A percentile compares a stretch with the other conserved stretches of the same genome.
phyloP scores from a whole-genome alignment of 2,329 filamentous ascomycete genomes.

The Neonectria magnoliae region DNA sequence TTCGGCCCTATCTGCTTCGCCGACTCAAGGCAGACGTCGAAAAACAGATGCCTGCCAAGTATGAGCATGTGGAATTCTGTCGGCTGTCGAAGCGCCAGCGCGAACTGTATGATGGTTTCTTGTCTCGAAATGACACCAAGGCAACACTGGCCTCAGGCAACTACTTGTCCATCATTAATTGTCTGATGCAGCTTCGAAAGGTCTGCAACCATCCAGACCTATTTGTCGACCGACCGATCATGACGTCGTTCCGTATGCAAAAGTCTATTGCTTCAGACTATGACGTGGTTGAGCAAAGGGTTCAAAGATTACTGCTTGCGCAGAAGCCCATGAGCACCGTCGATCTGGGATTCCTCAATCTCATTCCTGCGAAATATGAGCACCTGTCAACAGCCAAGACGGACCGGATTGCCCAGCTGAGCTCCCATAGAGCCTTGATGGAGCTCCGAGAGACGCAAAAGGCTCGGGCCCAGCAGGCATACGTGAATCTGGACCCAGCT shows the following conservation, averaged over 20 bases:
- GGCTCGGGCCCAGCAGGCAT: conserved; percentile 64
- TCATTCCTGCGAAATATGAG: conserved; percentile 79
- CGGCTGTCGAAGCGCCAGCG: conserved; percentile 94
- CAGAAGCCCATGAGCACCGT: conserved; percentile 70
- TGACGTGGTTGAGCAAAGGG: conserved; percentile 74
- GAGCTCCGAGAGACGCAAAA: conserved; percentile 78
- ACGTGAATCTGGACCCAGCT: conserved; percentile 68
- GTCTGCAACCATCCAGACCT: conserved; percentile 99
- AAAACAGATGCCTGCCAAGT: conserved; percentile 98
- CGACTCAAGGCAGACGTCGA: conserved; percentile 96
- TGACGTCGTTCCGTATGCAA: conserved; percentile 94
- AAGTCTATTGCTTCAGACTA: conserved; percentile 81
- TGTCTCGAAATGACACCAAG: conserved; percentile 88
- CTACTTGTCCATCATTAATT: conserved; percentile 98
- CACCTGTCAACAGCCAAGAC: conserved; percentile 64
- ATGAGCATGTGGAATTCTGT: conserved; percentile 96
- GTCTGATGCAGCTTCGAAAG: conserved; percentile 95
- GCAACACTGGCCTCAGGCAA: conserved; percentile 92
- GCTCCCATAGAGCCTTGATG: conserved; percentile 74
- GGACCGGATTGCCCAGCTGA: conserved; percentile 70
- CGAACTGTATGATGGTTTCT: conserved; percentile 95
- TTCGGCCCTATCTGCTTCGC: conserved; percentile 90
- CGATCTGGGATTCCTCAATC: conserved; percentile 80
- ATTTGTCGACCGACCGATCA: conserved; percentile 94
- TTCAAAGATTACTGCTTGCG: conserved; percentile 73